Base-by-base conservation (phyloP, 306 rosid genomes). In the Coriaria nepalensis region DNA sequence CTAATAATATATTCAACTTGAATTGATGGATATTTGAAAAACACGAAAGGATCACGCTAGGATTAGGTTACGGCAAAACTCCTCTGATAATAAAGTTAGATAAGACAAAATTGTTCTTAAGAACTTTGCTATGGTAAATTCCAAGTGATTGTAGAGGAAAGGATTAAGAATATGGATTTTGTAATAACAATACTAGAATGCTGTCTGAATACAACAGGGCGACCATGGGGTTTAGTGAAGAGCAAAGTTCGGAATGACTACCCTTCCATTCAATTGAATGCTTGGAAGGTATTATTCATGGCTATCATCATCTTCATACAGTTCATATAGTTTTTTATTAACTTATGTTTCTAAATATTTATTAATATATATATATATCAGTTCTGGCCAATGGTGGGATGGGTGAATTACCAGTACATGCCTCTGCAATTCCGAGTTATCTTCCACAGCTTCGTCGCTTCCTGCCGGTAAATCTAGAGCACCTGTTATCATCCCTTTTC, bases 341-440 rank as follows among this genome's bases (percentile, higher is more conserved):
- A n/a, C n/a, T n/a, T n/a, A n/a, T n/a, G n/a, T 66, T 29, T 47
- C 37, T 50, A 47, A 33, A 50, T 43, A 65, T 48, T n/a, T 38
- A 44, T 4, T 56, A 39, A 47, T 39, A 43, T 36, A 43, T 56
- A 45, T 50, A 50, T 55, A 33, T 10, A 65, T 78, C 86, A 88
- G 95, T 81, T 88, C 65, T 83, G 95, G 95, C 96, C 96, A 8
- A 55, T 88, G 6, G 93, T 88, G 67, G 86, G 80, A 47, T 83
- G 95, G 96, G 64, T 88, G 65, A 88, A 83, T 75, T 88, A 88
- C 81, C 93, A 77, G 64, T 88, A 81, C 50, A 78, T 88, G 81
- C 96, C 96, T 38, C 13, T 57, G 64, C 95, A 88, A 62, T 63
- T 83, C 39, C 86, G 95, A 4, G 97, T 83, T 66, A 9, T 83